Percentiles rank a stretch among this genome's conserved stretches.
These are phyloP conservation scores for Chloranthus sessilifolius DNA, from an alignment of 164 flowering plant species.

Conservation along the genomic window DNA sequence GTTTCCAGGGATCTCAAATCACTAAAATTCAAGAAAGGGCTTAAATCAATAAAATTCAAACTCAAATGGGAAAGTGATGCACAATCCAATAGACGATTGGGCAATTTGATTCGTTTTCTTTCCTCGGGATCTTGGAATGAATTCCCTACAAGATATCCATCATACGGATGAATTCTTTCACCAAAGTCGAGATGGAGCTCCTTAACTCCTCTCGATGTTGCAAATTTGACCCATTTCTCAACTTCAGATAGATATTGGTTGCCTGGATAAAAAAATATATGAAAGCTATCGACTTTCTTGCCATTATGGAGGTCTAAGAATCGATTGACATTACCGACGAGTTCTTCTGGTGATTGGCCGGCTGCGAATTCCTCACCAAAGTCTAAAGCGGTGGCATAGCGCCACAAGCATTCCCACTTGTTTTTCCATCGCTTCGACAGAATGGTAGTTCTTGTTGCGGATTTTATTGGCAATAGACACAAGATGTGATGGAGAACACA, in stretches of 20 bases:
- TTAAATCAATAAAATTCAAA: constrained; percentile 2
- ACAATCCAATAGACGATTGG: not conserved
- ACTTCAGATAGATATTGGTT: not conserved
- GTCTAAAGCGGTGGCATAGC: constrained; percentile 1
- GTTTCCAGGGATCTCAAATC: constrained; percentile 9
- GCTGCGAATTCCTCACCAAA: constrained; percentile 6
- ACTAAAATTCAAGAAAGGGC: constrained; percentile 3
- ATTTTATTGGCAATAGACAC: constrained; percentile 7
- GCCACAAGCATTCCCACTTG: not conserved
- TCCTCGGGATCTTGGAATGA: not conserved
- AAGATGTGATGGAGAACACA: constrained; percentile 5
- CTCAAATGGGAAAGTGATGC: constrained; percentile 6
- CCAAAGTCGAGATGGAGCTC: constrained; percentile 8
- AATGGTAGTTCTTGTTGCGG: constrained; percentile 4
- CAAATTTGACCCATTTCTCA: constrained; percentile 11
- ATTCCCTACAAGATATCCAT: no score
- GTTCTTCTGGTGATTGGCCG: constrained; percentile 1
- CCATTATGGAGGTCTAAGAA: constrained; percentile 1
- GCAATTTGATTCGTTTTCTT: not conserved
- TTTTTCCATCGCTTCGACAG: constrained; percentile 12
- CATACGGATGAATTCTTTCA: not conserved
- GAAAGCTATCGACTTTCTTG: constrained; percentile 3
- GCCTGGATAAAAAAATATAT: constrained; percentile 3
- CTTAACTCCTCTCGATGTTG: constrained; percentile 1
- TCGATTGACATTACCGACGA: constrained; percentile 1